Evolutionary conservation across 306 rosid genomes (phyloP).

Genomic region (Glycine soja): DNA sequence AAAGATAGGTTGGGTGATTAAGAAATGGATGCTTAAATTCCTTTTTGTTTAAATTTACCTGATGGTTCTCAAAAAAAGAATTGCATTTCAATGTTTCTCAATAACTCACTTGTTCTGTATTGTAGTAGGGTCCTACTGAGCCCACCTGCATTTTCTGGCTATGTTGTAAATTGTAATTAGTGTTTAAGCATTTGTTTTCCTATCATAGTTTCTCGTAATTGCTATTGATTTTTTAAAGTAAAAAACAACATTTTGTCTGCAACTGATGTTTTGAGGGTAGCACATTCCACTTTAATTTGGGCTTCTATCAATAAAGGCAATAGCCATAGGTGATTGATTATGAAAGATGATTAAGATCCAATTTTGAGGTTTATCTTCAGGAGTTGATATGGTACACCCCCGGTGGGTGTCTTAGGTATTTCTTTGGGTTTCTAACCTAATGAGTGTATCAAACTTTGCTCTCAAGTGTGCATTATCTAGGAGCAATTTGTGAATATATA

Average conservation of each 20-base stretch:
- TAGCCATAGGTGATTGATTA: not conserved
- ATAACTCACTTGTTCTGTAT: constrained; percentile 4
- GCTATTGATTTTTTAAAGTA: not conserved
- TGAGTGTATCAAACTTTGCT: too few relatives aligned
- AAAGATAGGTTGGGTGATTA: too few relatives aligned
- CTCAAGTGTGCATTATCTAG: too few relatives aligned
- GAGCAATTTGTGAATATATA: too few relatives aligned
- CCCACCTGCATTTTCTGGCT: not conserved
- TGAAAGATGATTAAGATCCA: constrained; percentile 8
- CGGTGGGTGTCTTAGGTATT: too few relatives aligned
- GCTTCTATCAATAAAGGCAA: not conserved
- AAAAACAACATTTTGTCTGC: not conserved
- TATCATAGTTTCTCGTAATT: not conserved
- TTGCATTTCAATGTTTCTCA: too few relatives aligned
- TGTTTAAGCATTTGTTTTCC: not conserved
- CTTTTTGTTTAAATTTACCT: too few relatives aligned
- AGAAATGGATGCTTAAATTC: too few relatives aligned
- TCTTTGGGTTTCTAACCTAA: too few relatives aligned
- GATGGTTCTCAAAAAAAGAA: too few relatives aligned
- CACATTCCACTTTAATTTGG: not conserved
- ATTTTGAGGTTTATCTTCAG: not conserved
- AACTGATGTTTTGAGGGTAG: not conserved
- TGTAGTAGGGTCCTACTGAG: constrained; percentile 2
- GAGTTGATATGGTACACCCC: too few relatives aligned
- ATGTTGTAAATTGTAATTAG: not conserved